A percentile compares a stretch with the other conserved stretches of the same genome.
Conservation (phyloP, 306 rosid genomes). For the Lathyrus tuberosus region DNA sequence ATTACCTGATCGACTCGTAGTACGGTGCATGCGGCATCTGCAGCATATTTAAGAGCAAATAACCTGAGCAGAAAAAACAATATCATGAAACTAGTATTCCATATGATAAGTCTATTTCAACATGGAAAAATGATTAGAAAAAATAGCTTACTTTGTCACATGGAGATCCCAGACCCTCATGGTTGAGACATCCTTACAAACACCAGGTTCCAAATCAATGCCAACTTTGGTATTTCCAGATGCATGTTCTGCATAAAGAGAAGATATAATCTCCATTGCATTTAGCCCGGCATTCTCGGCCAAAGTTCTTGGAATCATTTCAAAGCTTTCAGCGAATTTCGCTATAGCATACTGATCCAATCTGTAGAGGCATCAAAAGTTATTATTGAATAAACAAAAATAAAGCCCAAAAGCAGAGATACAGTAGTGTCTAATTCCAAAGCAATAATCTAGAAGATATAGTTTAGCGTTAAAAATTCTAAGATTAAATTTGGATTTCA, state of each 20-base stretch:
- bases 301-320: slow-evolving; percentile 87
- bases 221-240: slow-evolving; percentile 90
- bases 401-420: background rate
- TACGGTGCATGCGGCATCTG: slow-evolving; percentile 96
- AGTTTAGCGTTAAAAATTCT: background rate
- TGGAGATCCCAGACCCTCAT: slow-evolving; percentile 80
- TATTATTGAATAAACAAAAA: background rate
- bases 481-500: background rate
- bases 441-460: slow-evolving; percentile 18
- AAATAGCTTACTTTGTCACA: slow-evolving; percentile 71
- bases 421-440: background rate
- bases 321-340: slow-evolving; percentile 94
- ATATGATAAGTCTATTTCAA: background rate
- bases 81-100: slow-evolving; percentile 15
- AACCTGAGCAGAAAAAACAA: slow-evolving; percentile 49
- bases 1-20: slow-evolving; percentile 94
- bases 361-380: slow-evolving; percentile 56
- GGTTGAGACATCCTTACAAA: slow-evolving; percentile 74
- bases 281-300: slow-evolving; percentile 97
- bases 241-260: slow-evolving; percentile 95
- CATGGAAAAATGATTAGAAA: background rate
- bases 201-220: slow-evolving; percentile 81
- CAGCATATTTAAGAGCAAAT: slow-evolving; percentile 89
- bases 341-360: slow-evolving; percentile 98
- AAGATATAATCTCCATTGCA: slow-evolving; percentile 95